Percentiles rank a stretch among this genome's conserved stretches.
Conservation (phyloP, 108 stramenopile genomes). For the Conticribra weissflogii region DNA sequence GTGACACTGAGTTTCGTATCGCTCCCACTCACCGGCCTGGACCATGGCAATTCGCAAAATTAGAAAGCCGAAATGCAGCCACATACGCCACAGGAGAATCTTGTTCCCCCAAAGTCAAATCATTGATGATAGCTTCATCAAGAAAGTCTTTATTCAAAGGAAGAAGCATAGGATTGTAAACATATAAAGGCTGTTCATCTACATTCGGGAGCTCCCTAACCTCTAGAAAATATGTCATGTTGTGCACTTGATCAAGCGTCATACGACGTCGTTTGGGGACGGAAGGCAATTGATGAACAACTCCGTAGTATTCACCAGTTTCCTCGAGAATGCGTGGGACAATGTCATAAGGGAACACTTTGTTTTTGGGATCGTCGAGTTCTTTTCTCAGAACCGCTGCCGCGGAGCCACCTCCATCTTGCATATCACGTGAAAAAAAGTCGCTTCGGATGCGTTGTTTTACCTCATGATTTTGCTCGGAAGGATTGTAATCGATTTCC, state of each 20-base stretch:
- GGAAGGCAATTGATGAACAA: constrained; percentile 32
- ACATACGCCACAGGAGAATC: constrained; percentile 24
- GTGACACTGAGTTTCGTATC: neutral
- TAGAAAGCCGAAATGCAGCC: constrained; percentile 44
- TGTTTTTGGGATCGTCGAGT: neutral
- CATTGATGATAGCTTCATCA: constrained; percentile 21
- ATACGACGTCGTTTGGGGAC: constrained; percentile 35
- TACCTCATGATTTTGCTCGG: neutral
- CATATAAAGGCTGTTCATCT: constrained; percentile 46
- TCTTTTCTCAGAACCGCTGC: neutral
- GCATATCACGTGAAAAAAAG: neutral
- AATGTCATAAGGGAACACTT: constrained; percentile 4
- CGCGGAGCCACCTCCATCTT: neutral
- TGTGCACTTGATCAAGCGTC: constrained; percentile 27
- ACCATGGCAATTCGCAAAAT: constrained; percentile 51
- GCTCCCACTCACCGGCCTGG: constrained; percentile 15
- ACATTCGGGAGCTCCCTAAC: constrained; percentile 15
- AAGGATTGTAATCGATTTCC: neutral
- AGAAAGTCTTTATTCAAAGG: constrained; percentile 25
- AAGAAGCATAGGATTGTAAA: constrained; percentile 52
- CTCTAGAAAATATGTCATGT: constrained; percentile 44
- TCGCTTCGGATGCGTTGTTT: neutral
- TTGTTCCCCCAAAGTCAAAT: neutral
- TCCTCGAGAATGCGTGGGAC: constrained; percentile 1
- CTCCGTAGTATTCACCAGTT: constrained; percentile 11